Evolutionary conservation across 805 yeast species (phyloP), one percentile per base, ranked within the genome.

Genomic region (Candida adriatica): DNA sequence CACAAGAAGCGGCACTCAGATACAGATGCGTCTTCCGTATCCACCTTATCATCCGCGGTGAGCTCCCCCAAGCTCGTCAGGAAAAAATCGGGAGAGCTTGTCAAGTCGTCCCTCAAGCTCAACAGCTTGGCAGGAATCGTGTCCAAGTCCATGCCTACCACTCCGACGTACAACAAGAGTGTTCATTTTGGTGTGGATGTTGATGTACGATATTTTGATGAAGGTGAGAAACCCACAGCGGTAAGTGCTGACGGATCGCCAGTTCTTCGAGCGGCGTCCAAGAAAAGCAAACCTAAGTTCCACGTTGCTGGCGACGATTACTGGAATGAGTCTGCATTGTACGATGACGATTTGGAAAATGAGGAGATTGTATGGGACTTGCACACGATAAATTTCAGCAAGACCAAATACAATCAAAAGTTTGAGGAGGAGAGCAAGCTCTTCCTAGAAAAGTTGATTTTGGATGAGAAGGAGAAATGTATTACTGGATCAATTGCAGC

Each of bases 1-100:
- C 45, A 35, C 17, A 48, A 45, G 29, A 48, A 45, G 27, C 29
- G 49, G 20, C 38, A 37, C 15, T 37, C 44, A 11, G 42, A 36
- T 26, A 22, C 43, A 2, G 39, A 36, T 8, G 13, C 28, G 3
- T 17, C 19, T 4, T 13, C 38, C 8, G 13, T 13, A 15, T 25
- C 39, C 17, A n/a, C 35, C 13, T 8, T 17, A 13, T 27, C 39
- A 2, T 26, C 39, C 13, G 15, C 15, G 5, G 3, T 17, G 8
- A 18, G 20, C 9, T 29, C 42, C 18, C 52, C 56, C 11, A 62
- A 64, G 4, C 57, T 83, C 33, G 71, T 85, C 4, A 75, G 94
- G 29, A 88, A 87, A 55, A 87, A 87, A 55, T 74, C 86, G 1
- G 96, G 95, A n/a, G 95, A 86, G 51, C 61, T 82, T 26, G 80